Conservation (phyloP, 352 stramenopile species). For the Pilasporangium apinafurcum region DNA sequence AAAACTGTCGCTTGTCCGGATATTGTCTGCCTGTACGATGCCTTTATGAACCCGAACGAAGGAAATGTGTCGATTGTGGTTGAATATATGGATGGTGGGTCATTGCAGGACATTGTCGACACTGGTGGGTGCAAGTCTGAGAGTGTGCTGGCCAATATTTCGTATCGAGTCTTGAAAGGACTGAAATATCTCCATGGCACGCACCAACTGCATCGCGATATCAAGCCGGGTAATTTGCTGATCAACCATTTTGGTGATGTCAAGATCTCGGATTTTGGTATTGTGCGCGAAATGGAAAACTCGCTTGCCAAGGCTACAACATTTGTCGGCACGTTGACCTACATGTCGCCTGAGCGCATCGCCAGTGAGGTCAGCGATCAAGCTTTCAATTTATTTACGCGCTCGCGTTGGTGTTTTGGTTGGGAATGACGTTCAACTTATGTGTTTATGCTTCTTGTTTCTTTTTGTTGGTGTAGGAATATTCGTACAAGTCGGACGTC, state of each 20-base stretch:
- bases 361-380: slow-evolving; percentile 82
- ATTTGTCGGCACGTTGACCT: slow-evolving; percentile 90
- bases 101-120: slow-evolving; percentile 90
- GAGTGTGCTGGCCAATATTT: slow-evolving; percentile 86
- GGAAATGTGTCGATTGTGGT: slow-evolving; percentile 92
- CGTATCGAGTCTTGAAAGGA: slow-evolving; percentile 79
- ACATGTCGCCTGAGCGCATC: slow-evolving; percentile 94
- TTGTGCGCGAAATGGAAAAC: slow-evolving; percentile 82
- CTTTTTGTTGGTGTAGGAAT: slow-evolving; percentile 29
- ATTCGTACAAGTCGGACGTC: slow-evolving; percentile 86
- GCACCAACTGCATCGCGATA: slow-evolving; percentile 90
- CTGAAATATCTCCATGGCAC: slow-evolving; percentile 87
- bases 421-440: neutral
- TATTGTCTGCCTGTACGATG: slow-evolving; percentile 91
- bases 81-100: slow-evolving; percentile 95
- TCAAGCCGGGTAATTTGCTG: slow-evolving; percentile 93
- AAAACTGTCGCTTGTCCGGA: slow-evolving; percentile 64
- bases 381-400: neutral
- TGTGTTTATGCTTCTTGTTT: neutral
- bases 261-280: slow-evolving; percentile 87
- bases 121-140: slow-evolving; percentile 84
- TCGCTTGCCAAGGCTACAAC: slow-evolving; percentile 83
- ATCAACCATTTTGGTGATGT: slow-evolving; percentile 90
- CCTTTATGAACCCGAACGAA: slow-evolving; percentile 90
- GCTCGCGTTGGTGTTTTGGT: neutral